These are phyloP conservation scores for Persicaria maculosa DNA, from an alignment of 148 eudicot genomes.

Conservation along the genomic window DNA sequence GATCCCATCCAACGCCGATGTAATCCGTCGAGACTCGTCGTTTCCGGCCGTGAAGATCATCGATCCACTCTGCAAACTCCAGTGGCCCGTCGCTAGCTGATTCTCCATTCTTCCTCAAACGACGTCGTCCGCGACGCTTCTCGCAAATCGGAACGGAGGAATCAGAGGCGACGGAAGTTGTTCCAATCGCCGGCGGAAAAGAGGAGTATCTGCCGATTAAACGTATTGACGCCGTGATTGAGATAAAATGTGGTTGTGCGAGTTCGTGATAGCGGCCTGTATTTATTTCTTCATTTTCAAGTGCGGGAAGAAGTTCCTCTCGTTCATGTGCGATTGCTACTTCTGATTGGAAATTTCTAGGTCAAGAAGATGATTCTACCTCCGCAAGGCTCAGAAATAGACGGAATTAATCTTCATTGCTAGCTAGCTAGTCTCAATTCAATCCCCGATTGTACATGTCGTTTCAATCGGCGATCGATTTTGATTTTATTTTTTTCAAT, in stretches of 20 bases:
- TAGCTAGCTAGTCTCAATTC: background rate
- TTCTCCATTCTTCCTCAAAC: background rate
- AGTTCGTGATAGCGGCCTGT: conserved; percentile 8
- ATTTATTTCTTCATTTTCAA: conserved; percentile 5
- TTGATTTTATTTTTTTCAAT: background rate
- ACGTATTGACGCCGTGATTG: no score
- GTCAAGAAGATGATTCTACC: background rate
- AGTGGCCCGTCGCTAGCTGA: background rate
- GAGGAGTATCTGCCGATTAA: no score
- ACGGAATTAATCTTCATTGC: background rate
- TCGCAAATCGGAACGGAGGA: background rate
- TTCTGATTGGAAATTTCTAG: background rate
- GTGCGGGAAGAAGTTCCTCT: conserved; percentile 9
- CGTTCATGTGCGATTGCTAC: conserved; percentile 12
- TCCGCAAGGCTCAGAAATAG: background rate
- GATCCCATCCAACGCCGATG: background rate
- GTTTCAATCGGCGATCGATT: background rate
- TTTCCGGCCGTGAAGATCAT: background rate
- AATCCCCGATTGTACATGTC: background rate
- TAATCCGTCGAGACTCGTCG: background rate
- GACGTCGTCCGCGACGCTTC: background rate
- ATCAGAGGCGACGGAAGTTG: background rate
- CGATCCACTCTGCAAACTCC: background rate
- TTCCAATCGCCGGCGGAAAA: no score
- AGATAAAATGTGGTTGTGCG: background rate